Evolutionary conservation across 768 basidiomycete genomes (phyloP), one percentile per base, ranked within the genome.

Genomic region (Kwoniella bestiolae): DNA sequence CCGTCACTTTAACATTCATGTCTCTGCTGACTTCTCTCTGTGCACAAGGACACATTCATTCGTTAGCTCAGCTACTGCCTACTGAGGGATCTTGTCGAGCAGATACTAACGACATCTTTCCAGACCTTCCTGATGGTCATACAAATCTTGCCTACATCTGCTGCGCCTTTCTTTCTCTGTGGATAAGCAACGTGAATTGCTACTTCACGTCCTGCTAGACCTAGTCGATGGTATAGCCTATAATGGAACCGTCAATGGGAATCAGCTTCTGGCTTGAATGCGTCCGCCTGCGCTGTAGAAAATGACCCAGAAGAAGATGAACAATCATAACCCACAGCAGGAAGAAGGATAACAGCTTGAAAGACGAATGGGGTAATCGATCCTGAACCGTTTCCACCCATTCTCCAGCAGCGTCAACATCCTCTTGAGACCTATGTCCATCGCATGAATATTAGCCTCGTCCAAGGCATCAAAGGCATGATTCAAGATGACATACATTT

Each of bases 271-370:
- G n/a, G n/a, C n/a, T n/a, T n/a, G n/a, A n/a, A n/a, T n/a, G n/a
- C n/a, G n/a, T n/a, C n/a, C n/a, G n/a, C n/a, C n/a, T n/a, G n/a
- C n/a, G n/a, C n/a, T n/a, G n/a, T n/a, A n/a, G n/a, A n/a, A n/a
- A n/a, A 47, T 21, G n/a, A 29, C 11, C 14, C n/a, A 12, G 28
- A 31, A 51, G 50, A 14, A 55, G 5, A 47, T 47, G 14, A 21
- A 16, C 18, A 8, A n/a, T 32, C 32, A 21, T 6, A n/a, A 46
- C 65, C 47, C 41, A 69, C 67, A 25, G 16, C 41, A 74, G 60
- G 63, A 69, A 69, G 28, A 61, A 66, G 5, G 69, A 53, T 9
- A 74, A 52, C 3, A 50, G 29, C 52, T 68, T 70, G 66, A 74
- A 71, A 3, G 70, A 52, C 0, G 70, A 67, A 12, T 35, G 25